phyloP scores from a whole-genome alignment of 2,329 filamentous ascomycete genomes.

The Trichoderma endophyticum region DNA sequence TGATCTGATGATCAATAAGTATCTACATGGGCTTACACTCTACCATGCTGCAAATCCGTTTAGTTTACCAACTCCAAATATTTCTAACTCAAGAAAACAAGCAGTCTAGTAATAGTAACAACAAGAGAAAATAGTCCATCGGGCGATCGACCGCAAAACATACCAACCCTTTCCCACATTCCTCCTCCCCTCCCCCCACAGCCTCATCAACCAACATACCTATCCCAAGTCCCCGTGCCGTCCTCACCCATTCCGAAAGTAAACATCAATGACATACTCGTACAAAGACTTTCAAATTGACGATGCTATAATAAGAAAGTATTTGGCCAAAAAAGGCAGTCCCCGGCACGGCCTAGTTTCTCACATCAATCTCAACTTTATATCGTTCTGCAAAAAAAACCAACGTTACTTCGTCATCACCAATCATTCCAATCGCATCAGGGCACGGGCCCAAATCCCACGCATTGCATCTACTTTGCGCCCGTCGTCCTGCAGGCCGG shows the following conservation, averaged over 20 bases:
- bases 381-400: background rate
- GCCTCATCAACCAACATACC: background rate
- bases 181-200: background rate
- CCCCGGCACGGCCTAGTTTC: background rate
- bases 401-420: background rate
- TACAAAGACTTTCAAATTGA: no score
- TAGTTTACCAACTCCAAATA: background rate
- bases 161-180: background rate
- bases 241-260: background rate
- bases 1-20: background rate
- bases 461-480: background rate
- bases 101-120: background rate
- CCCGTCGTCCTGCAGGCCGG: background rate
- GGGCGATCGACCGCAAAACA: background rate
- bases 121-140: background rate
- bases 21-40: background rate
- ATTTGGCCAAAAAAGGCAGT: background rate
- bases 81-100: background rate
- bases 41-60: background rate
- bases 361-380: background rate
- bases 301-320: background rate
- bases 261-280: background rate
- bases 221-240: background rate
- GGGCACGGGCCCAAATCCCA: background rate
- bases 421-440: background rate